phyloP scores from a whole-genome alignment of 768 basidiomycete species.

The Collybiopsis confluens region DNA sequence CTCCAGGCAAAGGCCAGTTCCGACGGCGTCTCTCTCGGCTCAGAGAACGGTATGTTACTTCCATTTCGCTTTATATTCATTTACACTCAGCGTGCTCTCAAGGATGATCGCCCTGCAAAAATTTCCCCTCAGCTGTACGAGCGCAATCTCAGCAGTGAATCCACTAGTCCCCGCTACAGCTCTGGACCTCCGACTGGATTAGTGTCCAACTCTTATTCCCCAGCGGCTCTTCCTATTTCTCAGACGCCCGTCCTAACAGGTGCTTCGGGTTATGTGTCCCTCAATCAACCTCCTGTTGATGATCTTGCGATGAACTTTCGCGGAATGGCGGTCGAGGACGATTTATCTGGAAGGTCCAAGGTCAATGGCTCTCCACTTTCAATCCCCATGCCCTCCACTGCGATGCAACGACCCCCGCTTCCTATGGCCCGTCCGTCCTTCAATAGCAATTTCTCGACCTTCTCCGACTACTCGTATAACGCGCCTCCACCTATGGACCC shows the following conservation, averaged over 20 bases:
- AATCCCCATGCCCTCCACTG: conserved; percentile 22
- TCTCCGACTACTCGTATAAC: conserved; percentile 59
- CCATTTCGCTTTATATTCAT: conserved; percentile 9
- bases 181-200: conserved; percentile 37
- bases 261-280: conserved; percentile 12
- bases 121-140: conserved; percentile 56
- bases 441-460: conserved; percentile 46
- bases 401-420: conserved; percentile 23
- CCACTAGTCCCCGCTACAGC: conserved; percentile 35
- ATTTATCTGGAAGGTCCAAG: conserved; percentile 37
- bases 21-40: conserved; percentile 32
- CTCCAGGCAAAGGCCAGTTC: conserved; percentile 43
- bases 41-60: conserved; percentile 34
- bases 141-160: conserved; percentile 37
- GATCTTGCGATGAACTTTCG: conserved; percentile 56
- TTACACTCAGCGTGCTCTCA: conserved; percentile 17
- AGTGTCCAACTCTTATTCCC: conserved; percentile 14
- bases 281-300: conserved; percentile 35
- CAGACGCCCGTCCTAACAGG: conserved; percentile 7
- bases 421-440: conserved; percentile 41
- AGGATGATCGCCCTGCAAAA: conserved; percentile 47
- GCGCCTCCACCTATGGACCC: conserved; percentile 36
- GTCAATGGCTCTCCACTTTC: conserved; percentile 12
- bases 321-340: conserved; percentile 59
- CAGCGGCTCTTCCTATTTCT: background rate